Evolutionary conservation across 2,329 filamentous ascomycete genomes (phyloP).

Genomic region (Colletotrichum scovillei): DNA sequence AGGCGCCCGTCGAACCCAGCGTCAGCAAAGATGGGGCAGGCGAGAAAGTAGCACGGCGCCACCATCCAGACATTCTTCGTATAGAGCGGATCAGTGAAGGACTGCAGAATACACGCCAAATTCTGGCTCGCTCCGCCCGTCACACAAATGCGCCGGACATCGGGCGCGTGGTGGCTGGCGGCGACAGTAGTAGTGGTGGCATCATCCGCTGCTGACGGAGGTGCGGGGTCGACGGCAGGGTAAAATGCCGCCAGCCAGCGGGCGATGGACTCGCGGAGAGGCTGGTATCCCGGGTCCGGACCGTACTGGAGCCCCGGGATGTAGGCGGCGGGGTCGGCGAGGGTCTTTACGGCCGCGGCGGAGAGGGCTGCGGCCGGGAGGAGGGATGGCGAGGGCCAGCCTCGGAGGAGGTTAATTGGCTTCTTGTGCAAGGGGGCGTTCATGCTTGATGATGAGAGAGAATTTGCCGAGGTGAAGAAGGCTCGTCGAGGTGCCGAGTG

Average conservation of each 20-base stretch:
- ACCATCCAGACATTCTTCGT: slow-evolving; percentile 85
- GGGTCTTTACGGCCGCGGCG: slow-evolving; percentile 68
- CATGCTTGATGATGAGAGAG: slow-evolving; percentile 1
- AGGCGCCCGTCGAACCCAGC: slow-evolving; percentile 76
- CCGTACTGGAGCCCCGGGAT: slow-evolving; percentile 81
- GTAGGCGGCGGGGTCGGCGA: slow-evolving; percentile 69
- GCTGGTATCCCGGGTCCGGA: slow-evolving; percentile 78
- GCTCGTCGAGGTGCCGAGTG: neutral
- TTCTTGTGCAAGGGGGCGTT: slow-evolving; percentile 42
- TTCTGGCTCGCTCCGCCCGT: slow-evolving; percentile 89
- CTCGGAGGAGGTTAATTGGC: slow-evolving; percentile 73
- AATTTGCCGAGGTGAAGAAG: neutral
- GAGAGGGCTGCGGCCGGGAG: slow-evolving; percentile 74
- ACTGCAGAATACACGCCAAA: slow-evolving; percentile 79
- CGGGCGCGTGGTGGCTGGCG: slow-evolving; percentile 40
- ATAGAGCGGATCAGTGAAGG: slow-evolving; percentile 81
- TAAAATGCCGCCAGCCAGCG: slow-evolving; percentile 78
- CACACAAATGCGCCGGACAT: slow-evolving; percentile 76
- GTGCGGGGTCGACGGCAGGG: slow-evolving; percentile 38
- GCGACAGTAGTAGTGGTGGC: neutral
- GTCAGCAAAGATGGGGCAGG: slow-evolving; percentile 87
- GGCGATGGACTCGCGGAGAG: slow-evolving; percentile 76
- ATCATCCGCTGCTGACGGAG: neutral
- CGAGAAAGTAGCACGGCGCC: slow-evolving; percentile 86
- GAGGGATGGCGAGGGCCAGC: slow-evolving; percentile 73